Conservation (phyloP, 2,329 filamentous ascomycete species). For the Tetracladium maxilliforme region DNA sequence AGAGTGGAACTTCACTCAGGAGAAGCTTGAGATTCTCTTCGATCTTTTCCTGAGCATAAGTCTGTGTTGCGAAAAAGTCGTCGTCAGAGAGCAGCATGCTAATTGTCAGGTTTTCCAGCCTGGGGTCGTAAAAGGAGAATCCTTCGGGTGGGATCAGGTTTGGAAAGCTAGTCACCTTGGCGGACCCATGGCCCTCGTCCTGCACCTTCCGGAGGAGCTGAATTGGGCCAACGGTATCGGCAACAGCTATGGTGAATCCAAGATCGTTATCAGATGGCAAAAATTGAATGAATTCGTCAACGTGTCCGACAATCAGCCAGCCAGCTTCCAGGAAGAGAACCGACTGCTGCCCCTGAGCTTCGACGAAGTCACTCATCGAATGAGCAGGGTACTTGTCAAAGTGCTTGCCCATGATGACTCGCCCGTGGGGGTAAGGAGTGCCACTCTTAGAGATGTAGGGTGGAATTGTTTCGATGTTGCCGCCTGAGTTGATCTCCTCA, state of each 20-base stretch:
- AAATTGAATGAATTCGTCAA: conserved; percentile 20
- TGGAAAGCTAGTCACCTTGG: too few relatives aligned
- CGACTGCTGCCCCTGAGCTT: conserved; percentile 18
- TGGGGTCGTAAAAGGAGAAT: too few relatives aligned
- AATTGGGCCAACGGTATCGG: conserved; percentile 9
- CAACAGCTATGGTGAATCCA: conserved; percentile 10
- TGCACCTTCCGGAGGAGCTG: conserved; percentile 8
- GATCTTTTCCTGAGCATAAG: too few relatives aligned
- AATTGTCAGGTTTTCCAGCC: too few relatives aligned
- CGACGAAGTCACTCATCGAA: conserved; percentile 14
- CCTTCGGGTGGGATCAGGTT: too few relatives aligned
- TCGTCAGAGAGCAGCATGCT: too few relatives aligned
- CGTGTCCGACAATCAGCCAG: conserved; percentile 16
- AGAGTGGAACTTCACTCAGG: too few relatives aligned
- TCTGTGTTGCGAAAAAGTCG: too few relatives aligned
- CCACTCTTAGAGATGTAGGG: too few relatives aligned
- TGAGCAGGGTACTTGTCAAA: conserved; percentile 4
- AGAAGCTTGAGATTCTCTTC: too few relatives aligned
- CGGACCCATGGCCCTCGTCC: conserved; percentile 1
- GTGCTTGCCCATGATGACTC: conserved; percentile 10
- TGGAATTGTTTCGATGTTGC: conserved; percentile 24
- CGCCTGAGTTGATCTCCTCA: conserved; percentile 10
- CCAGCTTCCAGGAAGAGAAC: conserved; percentile 17
- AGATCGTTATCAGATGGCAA: conserved; percentile 9
- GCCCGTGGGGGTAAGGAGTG: conserved; percentile 12